Evolutionary conservation across 108 stramenopile genomes (phyloP), one percentile per base, ranked within the genome.

Genomic region (Cylindrotheca closterium): DNA sequence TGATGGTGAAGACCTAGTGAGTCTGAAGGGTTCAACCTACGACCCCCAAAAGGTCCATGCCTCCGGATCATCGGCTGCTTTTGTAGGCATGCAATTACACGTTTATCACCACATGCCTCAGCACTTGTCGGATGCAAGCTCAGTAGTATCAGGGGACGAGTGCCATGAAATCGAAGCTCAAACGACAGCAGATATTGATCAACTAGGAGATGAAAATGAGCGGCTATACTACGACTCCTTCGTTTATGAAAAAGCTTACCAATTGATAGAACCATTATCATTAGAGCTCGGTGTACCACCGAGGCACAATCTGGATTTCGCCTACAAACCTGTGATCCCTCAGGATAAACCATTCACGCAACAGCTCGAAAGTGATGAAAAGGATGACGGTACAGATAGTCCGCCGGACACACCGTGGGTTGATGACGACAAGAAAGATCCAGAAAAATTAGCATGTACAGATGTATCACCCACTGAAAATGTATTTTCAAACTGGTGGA

Each of bases 241-340:
- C 37, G 37, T 42, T 42, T 42, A 42, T 42, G 15, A 42, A 7
- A 15, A 42, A 42, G 51, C 63, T 0, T 81, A 81, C 51, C 46
- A 81, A 29, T 49, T 82, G 23, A 4, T 73, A 24, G 78, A 82
- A 57, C 74, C 67, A 1, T 29, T 79, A 25, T 65, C 63, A 48
- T 30, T 60, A 0, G 71, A 79, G 51, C 73, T 82, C 18, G 81
- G 81, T 8, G 58, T 59, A 3, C 34, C 30, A 0, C 72, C 73
- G 3, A 58, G 65, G 0, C 81, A 82, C 51, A 65, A 58, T 24
- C 28, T 50, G 49, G 81, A 82, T 54, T 82, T 65, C 73, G 77
- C 77, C 0, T 82, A 79, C 50, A 75, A 42, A 12, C 78, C 81
- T 10, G 81, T 79, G 1, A 7, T 42, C 37, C 15, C 37, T 10